Evolutionary conservation across 768 basidiomycete genomes (phyloP), one percentile per base, ranked within the genome.

Genomic region (Suillus alpinus): DNA sequence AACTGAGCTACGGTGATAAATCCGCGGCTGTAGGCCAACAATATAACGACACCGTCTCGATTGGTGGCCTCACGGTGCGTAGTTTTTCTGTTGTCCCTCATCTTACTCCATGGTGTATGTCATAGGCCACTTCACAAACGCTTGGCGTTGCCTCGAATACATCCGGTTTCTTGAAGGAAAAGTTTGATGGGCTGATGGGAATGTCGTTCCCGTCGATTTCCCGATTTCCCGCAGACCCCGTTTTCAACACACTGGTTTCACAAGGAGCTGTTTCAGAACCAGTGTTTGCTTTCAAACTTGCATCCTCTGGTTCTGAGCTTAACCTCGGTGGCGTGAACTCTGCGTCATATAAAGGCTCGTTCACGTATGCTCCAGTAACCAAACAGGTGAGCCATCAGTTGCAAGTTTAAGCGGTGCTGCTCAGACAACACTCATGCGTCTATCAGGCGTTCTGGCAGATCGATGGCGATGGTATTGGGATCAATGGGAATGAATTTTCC

Each of bases 201-300:
- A 77, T 83, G 80, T 77, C 69, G 0, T 82, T 80, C 69, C 60
- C 66, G 13, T 50, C 69, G 29, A 66, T 82, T 29, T 78, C 80
- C 3, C 62, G 43, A 0, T 80, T 74, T 61, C 57, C 57, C 18
- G 68, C 71, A 4, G 67, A 66, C 49, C 75, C 81, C 0, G 68
- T 82, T 23, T 73, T 81, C 61, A 76, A 82, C 52, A 79, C 77
- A 6, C 76, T 85, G 20, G 61, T 81, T 23, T 59, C 68, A 13
- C 75, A 83, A 57, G 71, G 68, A 18, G 60, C 68, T 46, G 67
- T 76, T 1, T 61, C 75, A 7, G 66, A 73, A 20, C 63, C 74
- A 26, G 62, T 71, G 50, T 77, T 79, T 56, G 73, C 76, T 26
- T 73, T 82, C 66, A 76, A 78, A 57, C 66, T 83, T 26, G 71